Conservation (phyloP, 768 basidiomycete genomes). For the Lentinula raphanica region DNA sequence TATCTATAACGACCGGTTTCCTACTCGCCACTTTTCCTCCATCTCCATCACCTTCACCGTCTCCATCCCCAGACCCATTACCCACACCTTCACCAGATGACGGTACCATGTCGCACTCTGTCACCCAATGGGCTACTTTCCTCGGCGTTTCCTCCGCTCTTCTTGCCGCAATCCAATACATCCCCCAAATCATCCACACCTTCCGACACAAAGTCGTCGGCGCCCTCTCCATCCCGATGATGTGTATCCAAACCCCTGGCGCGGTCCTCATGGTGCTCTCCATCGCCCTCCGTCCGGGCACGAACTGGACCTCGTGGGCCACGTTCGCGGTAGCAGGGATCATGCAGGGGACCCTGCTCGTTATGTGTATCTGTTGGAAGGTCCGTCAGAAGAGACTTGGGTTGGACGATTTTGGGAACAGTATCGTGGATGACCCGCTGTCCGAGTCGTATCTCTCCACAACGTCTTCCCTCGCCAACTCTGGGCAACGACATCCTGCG, state of each 20-base stretch:
- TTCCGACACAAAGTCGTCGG: constrained; percentile 79
- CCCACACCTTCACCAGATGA: constrained; percentile 24
- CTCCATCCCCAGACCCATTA: constrained; percentile 32
- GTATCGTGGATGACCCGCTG: constrained; percentile 17
- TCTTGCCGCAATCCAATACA: constrained; percentile 81
- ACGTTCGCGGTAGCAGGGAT: constrained; percentile 76
- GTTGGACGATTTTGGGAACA: constrained; percentile 86
- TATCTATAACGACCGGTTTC: constrained; percentile 55
- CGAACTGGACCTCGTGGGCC: constrained; percentile 86
- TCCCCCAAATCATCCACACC: constrained; percentile 81
- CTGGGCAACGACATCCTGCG: neutral
- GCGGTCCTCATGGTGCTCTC: constrained; percentile 82
- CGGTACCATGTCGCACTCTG: constrained; percentile 11
- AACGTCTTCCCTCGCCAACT: neutral
- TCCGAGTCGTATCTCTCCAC: neutral
- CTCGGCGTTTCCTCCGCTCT: constrained; percentile 77
- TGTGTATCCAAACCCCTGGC: constrained; percentile 92
- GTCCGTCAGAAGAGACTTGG: constrained; percentile 65
- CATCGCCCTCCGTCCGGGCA: constrained; percentile 75
- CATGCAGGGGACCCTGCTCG: constrained; percentile 77
- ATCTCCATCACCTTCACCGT: constrained; percentile 26
- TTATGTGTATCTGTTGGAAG: constrained; percentile 87
- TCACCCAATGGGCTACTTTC: constrained; percentile 69
- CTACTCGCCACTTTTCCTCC: constrained; percentile 44
- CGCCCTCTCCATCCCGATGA: constrained; percentile 90